phyloP scores from a whole-genome alignment of 2,329 filamentous ascomycete genomes.

The Fusarium equiseti region DNA sequence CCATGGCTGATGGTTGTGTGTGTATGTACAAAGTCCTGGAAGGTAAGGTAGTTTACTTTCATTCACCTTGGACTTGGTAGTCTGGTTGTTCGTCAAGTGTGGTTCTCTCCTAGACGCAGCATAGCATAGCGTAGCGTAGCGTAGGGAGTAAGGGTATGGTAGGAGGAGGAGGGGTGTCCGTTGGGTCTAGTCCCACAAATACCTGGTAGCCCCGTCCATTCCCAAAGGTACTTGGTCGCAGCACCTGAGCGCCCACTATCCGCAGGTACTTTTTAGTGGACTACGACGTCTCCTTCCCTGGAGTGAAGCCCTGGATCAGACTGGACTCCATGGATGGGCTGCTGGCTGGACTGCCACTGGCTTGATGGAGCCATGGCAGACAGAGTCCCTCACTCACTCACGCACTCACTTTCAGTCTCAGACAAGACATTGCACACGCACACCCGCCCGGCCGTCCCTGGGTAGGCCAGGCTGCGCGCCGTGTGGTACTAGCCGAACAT shows the following conservation, averaged over 20 bases:
- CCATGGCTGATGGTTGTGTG: conserved; percentile 50
- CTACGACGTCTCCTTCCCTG: conserved; percentile 29
- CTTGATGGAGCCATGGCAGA: conserved; percentile 34
- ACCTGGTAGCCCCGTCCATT: conserved; percentile 22
- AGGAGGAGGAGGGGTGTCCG: conserved; percentile 33
- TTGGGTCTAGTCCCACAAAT: conserved; percentile 24
- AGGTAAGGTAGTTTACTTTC: conserved; percentile 27
- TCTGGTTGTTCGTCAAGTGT: conserved; percentile 42
- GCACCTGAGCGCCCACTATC: background rate
- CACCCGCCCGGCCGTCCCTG: conserved; percentile 37
- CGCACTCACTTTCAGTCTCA: conserved; percentile 12
- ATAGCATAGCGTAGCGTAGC: conserved; percentile 25
- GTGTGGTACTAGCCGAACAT: conserved; percentile 30
- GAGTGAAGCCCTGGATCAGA: conserved; percentile 27
- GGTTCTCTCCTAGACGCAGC: conserved; percentile 35
- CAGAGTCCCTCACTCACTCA: background rate
- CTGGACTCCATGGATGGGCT: conserved; percentile 10
- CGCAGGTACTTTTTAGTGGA: conserved; percentile 29
- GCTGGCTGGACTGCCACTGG: conserved; percentile 13
- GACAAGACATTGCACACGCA: conserved; percentile 42
- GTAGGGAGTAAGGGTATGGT: conserved; percentile 21
- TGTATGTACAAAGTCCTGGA: conserved; percentile 36
- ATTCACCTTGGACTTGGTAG: conserved; percentile 37
- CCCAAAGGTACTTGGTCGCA: conserved; percentile 9
- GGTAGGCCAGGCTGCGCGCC: conserved; percentile 35